These are phyloP conservation scores for Arthromyces matolae DNA, from an alignment of 768 basidiomycete species.

Conservation along the genomic window DNA sequence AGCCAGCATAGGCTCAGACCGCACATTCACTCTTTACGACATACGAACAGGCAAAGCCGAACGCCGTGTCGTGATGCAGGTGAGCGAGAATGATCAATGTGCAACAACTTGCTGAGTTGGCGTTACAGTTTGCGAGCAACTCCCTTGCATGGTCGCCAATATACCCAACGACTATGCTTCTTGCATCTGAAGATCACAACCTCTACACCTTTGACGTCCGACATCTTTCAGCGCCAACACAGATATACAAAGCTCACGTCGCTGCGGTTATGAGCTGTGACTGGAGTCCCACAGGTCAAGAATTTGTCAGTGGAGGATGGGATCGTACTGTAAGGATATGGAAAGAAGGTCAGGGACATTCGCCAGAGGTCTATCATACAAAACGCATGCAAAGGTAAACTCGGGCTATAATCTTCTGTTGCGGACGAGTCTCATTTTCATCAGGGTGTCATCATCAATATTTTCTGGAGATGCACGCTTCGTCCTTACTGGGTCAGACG, in stretches of 20 bases:
- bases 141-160: slow-evolving; percentile 94
- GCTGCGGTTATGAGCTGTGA: slow-evolving; percentile 96
- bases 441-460: slow-evolving; percentile 81
- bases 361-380: slow-evolving; percentile 91
- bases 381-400: slow-evolving; percentile 96
- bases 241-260: slow-evolving; percentile 97
- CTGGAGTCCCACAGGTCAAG: slow-evolving; percentile 94
- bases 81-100: slow-evolving; percentile 25
- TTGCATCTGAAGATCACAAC: slow-evolving; percentile 99
- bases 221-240: slow-evolving; percentile 72
- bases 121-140: slow-evolving; percentile 76
- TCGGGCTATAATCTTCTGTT: neutral
- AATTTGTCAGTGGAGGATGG: slow-evolving; percentile 96
- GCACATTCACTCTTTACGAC: slow-evolving; percentile 95
- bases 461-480: slow-evolving; percentile 92
- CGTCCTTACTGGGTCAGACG: slow-evolving; percentile 87
- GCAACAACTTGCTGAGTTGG: neutral
- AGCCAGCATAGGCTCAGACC: slow-evolving; percentile 92
- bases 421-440: slow-evolving; percentile 1
- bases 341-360: slow-evolving; percentile 79
- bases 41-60: slow-evolving; percentile 97
- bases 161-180: slow-evolving; percentile 83
- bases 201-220: slow-evolving; percentile 97
- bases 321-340: slow-evolving; percentile 93
- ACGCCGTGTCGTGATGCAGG: slow-evolving; percentile 86